Evolutionary conservation across 208 protist species (phyloP).

Genomic region (Crithidia sp.): DNA sequence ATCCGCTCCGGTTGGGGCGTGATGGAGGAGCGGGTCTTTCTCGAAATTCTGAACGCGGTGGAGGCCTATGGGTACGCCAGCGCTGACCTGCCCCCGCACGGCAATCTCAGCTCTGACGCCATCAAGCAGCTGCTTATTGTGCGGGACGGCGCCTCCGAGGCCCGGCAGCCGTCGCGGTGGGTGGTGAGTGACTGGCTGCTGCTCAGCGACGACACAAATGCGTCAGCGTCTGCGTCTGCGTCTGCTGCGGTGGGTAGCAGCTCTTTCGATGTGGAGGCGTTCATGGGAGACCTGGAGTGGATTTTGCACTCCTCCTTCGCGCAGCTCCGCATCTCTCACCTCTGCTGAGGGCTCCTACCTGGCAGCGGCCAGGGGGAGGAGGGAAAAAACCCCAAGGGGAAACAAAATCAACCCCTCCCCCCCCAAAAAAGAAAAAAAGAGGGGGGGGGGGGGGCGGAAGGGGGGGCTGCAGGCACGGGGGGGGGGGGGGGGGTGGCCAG

Average conservation of each 20-base stretch:
- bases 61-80: conserved; percentile 65
- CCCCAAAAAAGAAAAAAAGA: no score
- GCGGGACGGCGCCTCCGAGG: conserved; percentile 70
- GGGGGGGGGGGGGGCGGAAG: no score
- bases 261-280: conserved; percentile 30
- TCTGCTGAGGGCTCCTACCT: conserved; percentile 47
- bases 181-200: conserved; percentile 86
- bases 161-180: conserved; percentile 64
- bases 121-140: conserved; percentile 70
- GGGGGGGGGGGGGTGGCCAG: no score
- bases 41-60: conserved; percentile 67
- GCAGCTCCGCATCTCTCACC: conserved; percentile 70
- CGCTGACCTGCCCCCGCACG: conserved; percentile 57
- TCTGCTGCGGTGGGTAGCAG: not conserved
- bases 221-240: no score
- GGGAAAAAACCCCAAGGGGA: no score
- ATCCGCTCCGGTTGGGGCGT: conserved; percentile 80
- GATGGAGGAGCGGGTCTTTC: conserved; percentile 73
- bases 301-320: conserved; percentile 80
- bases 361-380: conserved; percentile 48
- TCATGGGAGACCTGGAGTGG: conserved; percentile 77
- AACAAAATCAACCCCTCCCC: no score
- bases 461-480: no score
- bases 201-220: conserved; percentile 27
- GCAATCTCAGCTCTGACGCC: conserved; percentile 74